These are phyloP conservation scores for Coffea humblotiana DNA, from an alignment of 305 asterid species.

Conservation along the genomic window DNA sequence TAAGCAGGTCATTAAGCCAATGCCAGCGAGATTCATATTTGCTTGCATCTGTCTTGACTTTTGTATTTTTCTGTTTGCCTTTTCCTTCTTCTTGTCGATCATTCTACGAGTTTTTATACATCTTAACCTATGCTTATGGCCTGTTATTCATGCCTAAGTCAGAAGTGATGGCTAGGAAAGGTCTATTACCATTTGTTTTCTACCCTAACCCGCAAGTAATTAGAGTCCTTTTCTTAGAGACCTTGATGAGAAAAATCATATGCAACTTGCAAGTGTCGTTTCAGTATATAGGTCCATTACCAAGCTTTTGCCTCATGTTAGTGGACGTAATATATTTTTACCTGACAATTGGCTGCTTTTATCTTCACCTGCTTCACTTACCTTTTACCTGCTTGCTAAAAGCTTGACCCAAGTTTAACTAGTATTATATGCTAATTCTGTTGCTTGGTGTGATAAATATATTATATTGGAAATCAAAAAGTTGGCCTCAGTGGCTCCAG, in stretches of 20 bases:
- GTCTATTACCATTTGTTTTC: background rate
- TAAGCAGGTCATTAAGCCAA: constrained; percentile 32
- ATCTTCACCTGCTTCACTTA: background rate
- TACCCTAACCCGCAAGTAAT: background rate
- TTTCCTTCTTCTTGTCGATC: background rate
- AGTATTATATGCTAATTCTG: background rate
- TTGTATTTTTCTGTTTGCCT: background rate
- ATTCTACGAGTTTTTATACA: background rate
- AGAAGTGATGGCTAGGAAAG: background rate
- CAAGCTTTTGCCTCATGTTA: background rate
- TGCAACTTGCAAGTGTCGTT: background rate
- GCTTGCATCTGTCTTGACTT: background rate
- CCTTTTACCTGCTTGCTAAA: background rate
- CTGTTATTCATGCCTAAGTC: background rate
- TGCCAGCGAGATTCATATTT: background rate
- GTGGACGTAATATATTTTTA: background rate
- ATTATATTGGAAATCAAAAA: background rate
- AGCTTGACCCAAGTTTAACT: background rate
- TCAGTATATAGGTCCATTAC: background rate
- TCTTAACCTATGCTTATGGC: background rate
- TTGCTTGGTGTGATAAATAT: background rate
- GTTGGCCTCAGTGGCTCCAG: background rate
- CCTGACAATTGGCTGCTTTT: background rate
- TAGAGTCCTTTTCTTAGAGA: background rate
- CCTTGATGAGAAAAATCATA: background rate